A percentile compares a stretch with the other conserved stretches of the same genome.
phyloP scores from a whole-genome alignment of 495 filamentous ascomycete species.

The Jackrogersella multiformis region DNA sequence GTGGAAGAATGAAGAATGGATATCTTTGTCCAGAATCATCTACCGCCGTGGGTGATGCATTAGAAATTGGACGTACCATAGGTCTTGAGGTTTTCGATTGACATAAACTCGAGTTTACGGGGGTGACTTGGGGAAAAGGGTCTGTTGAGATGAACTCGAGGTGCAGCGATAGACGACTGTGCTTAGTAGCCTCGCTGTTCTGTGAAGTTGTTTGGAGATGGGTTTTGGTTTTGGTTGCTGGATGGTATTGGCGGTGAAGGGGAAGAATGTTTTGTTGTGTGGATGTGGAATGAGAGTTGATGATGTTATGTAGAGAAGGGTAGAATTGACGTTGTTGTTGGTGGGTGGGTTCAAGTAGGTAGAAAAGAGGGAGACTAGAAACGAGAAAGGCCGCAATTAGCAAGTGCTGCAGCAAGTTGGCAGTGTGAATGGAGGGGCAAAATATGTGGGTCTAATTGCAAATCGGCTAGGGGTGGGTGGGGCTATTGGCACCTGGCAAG shows the following conservation, averaged over 20 bases:
- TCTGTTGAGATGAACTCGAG: slow-evolving; percentile 45
- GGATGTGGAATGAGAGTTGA: slow-evolving; percentile 9
- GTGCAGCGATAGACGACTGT: slow-evolving; percentile 57
- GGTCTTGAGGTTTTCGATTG: slow-evolving; percentile 99
- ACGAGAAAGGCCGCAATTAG: slow-evolving; percentile 40
- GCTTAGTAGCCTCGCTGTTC: slow-evolving; percentile 48
- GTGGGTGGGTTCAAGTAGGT: slow-evolving; percentile 42
- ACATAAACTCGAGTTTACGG: slow-evolving; percentile 88
- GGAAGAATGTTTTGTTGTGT: slow-evolving; percentile 15
- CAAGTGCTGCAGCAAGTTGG: too few species aligned
- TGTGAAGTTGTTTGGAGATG: slow-evolving; percentile 18
- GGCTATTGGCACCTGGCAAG: slow-evolving; percentile 29
- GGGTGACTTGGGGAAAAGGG: slow-evolving; percentile 57
- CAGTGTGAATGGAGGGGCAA: slow-evolving; percentile 45
- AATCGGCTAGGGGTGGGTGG: slow-evolving; percentile 37
- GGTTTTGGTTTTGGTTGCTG: slow-evolving; percentile 10
- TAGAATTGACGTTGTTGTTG: slow-evolving; percentile 37
- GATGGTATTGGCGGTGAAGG: slow-evolving; percentile 6
- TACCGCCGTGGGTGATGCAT: too few species aligned
- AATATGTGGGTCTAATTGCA: slow-evolving; percentile 29
- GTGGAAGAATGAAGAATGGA: too few species aligned
- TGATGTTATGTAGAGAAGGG: slow-evolving; percentile 22
- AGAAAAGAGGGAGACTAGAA: slow-evolving; percentile 39
- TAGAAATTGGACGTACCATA: slow-evolving; percentile 77
- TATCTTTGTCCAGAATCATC: too few species aligned